Evolutionary conservation across 306 rosid genomes (phyloP), one percentile per base, ranked within the genome.

Genomic region (Malus asiatica): DNA sequence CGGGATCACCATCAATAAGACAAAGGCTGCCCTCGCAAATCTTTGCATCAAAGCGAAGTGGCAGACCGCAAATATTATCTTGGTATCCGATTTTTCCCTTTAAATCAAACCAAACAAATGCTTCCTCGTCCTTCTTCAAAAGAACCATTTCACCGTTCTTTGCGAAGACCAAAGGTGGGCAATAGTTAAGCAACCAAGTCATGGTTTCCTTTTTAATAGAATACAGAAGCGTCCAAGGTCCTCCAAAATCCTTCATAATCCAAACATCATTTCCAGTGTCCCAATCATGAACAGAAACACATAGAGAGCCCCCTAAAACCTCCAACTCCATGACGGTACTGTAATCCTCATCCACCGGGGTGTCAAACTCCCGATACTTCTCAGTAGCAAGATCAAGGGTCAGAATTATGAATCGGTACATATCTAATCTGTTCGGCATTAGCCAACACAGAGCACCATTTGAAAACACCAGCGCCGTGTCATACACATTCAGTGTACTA

Each of bases 311-410:
- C 18, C 32, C 51, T 64, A 71, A 32, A 11, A 18, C 44, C 4
- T 20, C 16, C 15, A 51, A 2, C 11, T 1, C 5, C 42, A 20
- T 0, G 2, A 1, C 0, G 1, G 3, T 15, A 1, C 0, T 5
- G 4, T 19, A 3, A 12, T 3, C 4, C 12, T 0, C 1, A 3
- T 20, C 6, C 1, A 30, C 42, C 25, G 16, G 33, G 8, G 23
- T 11, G 15, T 23, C 27, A 48, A 70, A 46, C 13, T 16, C 15
- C 2, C 14, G 5, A 23, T 46, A 70, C 11, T 69, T 16, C 25
- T 69, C 73, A 8, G 18, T 18, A 3, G 25, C 27, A 5, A 70
- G 61, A 12, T 70, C 44, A 10, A 48, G 60, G 35, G 42, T 30
- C 29, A 27, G 2, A 51, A 70, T 29, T 5, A 29, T 30, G 42